Base-by-base conservation (phyloP, 768 basidiomycete genomes). In the Tricholoma furcatifolium region DNA sequence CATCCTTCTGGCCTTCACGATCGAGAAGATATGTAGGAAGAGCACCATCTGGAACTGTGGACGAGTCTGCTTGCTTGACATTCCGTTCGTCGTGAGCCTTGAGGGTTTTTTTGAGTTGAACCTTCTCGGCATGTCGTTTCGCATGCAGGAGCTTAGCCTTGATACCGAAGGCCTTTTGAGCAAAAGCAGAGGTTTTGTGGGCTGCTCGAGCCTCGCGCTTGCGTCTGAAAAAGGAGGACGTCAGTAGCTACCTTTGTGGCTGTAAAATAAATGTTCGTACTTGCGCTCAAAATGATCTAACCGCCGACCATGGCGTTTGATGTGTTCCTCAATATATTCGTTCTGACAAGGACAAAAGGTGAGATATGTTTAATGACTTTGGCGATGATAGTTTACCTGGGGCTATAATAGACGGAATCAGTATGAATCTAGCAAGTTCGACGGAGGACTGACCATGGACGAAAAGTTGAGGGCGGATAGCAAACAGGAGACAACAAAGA, bases 21-120 rank as follows among this genome's bases (percentile, higher is more conserved):
- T 99, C 97, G 43, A 99, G 85, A 39, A 99, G 82, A 70, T 95
- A 98, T 3, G 96, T 87, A 17, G 97, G 97, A 27, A 98, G 77
- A 42, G 97, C 97, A 53, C 87, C 93, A 51, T 98, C 93, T 34
- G 91, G 89, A 36, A 87, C 83, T 15, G 87, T 77, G 1, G 86
- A 85, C 1, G 85, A 78, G 68, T 96, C 94, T 41, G 91, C 81
- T 65, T 95, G 89, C 74, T 98, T 99, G 75, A 98, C 85, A 65
- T 98, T 94, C 56, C 97, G 88, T 71, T 98, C 96, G 73, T 99
- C 97, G 75, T 99, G 97, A 9, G 94, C 94, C 70, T 97, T 98
- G 71, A 99, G 88, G n/a, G 93, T 95, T 79, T 98, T 99, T 74
- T 93, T 96, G 75, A 99, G 88, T 65, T 94, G 93, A 41, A 99